Conservation (phyloP, 352 stramenopile genomes). For the Phytophthora fragariaefolia region DNA sequence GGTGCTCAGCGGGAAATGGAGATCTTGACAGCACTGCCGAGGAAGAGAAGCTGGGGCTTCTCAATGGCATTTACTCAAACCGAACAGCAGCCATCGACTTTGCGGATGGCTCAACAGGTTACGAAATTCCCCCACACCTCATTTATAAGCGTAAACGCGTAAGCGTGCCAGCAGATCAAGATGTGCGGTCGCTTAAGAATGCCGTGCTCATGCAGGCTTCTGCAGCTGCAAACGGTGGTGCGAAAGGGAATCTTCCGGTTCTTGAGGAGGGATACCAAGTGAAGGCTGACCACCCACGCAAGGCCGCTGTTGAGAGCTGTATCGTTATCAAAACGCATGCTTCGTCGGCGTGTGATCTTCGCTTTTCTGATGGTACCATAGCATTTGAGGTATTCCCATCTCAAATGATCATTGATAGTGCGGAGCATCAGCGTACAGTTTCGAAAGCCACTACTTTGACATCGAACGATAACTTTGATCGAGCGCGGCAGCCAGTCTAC, state of each 20-base stretch:
- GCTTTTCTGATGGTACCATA: conserved; percentile 82
- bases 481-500: conserved; percentile 25
- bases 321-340: conserved; percentile 72
- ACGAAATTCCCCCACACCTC: conserved; percentile 58
- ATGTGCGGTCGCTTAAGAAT: conserved; percentile 78
- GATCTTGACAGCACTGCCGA: conserved; percentile 51
- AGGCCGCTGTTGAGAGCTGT: conserved; percentile 66
- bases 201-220: conserved; percentile 74
- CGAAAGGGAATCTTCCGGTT: conserved; percentile 21
- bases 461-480: conserved; percentile 17
- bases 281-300: conserved; percentile 71
- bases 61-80: conserved; percentile 85
- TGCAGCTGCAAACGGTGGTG: conserved; percentile 15
- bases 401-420: conserved; percentile 76
- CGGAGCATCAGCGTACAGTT: conserved; percentile 25
- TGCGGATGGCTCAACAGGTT: conserved; percentile 75
- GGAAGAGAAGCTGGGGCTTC: conserved; percentile 71
- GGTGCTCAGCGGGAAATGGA: conserved; percentile 46
- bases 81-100: conserved; percentile 78
- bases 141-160: conserved; percentile 67
- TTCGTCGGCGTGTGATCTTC: conserved; percentile 69
- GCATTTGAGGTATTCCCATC: conserved; percentile 79
- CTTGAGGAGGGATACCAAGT: conserved; percentile 80
- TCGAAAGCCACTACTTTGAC: conserved; percentile 10
- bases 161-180: conserved; percentile 49